Evolutionary conservation across 805 yeast species (phyloP), one percentile per base, ranked within the genome.

Genomic region (Pichia exigua): DNA sequence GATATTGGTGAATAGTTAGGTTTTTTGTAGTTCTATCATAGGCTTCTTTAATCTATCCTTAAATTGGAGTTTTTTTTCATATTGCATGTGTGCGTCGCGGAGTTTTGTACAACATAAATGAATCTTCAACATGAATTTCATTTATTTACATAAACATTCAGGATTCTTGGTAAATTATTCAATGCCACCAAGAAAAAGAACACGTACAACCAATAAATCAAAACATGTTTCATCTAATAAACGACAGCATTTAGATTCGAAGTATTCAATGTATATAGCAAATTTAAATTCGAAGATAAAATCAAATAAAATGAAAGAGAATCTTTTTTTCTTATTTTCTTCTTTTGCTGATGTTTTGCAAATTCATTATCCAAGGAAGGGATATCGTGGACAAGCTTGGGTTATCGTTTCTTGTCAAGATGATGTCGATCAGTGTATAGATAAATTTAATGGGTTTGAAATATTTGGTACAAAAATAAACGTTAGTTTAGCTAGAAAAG

Each of bases 301-400:
- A 26, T 61, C 67, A 1, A 46, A 60, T 1, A 65, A 71, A 26
- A 59, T 83, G 53, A 77, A 76, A 57, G 77, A 77, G 49, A 78
- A 77, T 57, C 66, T 86, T 13, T 83, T 78, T 59, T 59, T 84
- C 20, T 61, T 84, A 7, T 83, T 83, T 57, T 70, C 83, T 15
- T 75, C 82, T 0, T 83, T 73, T 63, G 90, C 89, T 0, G 89
- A 83, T 60, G 77, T 86, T 3, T 61, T 84, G 5, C 75, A 77
- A 12, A 71, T 86, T 12, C 65, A 54, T 12, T 65, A 72, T 46
- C 62, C 75, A 26, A 70, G 73, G 48, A 63, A 72, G 39, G 71
- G 71, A 50, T 65, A 73, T 56, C 69, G 87, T 51, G 90, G 89
- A 0, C 88, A 83, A 60, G 90, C 89, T 0, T 85, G 83, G 69